Evolutionary conservation across 768 basidiomycete genomes (phyloP).

Genomic region (Psilocybe tampanensis): DNA sequence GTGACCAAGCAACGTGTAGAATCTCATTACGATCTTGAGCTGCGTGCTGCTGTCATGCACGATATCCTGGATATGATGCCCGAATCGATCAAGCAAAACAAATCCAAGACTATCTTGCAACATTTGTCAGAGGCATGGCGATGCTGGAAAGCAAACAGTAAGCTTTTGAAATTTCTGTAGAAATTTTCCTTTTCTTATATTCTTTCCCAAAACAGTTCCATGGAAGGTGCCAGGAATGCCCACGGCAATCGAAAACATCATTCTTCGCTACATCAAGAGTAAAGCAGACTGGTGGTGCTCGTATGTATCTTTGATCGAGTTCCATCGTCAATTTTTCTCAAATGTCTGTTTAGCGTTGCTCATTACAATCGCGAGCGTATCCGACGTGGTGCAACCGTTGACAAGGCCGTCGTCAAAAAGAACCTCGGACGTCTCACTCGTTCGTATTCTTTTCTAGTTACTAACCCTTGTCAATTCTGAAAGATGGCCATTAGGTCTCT

Average conservation of each 20-base stretch:
- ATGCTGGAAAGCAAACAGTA: slow-evolving; percentile 93
- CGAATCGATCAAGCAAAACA: slow-evolving; percentile 98
- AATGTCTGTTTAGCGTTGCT: slow-evolving; percentile 61
- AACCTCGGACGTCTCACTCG: slow-evolving; percentile 97
- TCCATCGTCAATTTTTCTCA: background rate
- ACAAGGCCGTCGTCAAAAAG: slow-evolving; percentile 99
- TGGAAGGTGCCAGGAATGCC: slow-evolving; percentile 99
- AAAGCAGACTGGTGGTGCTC: slow-evolving; percentile 99
- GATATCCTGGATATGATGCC: slow-evolving; percentile 99
- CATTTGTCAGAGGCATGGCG: slow-evolving; percentile 99
- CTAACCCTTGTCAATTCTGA: slow-evolving; percentile 7
- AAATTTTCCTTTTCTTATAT: background rate
- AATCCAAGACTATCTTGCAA: slow-evolving; percentile 99
- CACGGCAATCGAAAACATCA: slow-evolving; percentile 98
- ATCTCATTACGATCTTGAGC: slow-evolving; percentile 96
- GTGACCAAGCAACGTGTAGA: slow-evolving; percentile 99
- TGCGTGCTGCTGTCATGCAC: slow-evolving; percentile 99
- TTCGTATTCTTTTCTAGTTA: slow-evolving; percentile 22
- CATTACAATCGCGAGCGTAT: slow-evolving; percentile 99
- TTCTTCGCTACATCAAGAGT: slow-evolving; percentile 97
- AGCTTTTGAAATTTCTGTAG: slow-evolving; percentile 25
- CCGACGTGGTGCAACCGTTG: slow-evolving; percentile 93
- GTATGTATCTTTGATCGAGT: slow-evolving; percentile 38
- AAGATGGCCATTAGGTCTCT: slow-evolving; percentile 55
- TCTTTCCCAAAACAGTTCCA: slow-evolving; percentile 55